Evolutionary conservation across 495 filamentous ascomycete species (phyloP).

Genomic region (Neurospora hispaniola): DNA sequence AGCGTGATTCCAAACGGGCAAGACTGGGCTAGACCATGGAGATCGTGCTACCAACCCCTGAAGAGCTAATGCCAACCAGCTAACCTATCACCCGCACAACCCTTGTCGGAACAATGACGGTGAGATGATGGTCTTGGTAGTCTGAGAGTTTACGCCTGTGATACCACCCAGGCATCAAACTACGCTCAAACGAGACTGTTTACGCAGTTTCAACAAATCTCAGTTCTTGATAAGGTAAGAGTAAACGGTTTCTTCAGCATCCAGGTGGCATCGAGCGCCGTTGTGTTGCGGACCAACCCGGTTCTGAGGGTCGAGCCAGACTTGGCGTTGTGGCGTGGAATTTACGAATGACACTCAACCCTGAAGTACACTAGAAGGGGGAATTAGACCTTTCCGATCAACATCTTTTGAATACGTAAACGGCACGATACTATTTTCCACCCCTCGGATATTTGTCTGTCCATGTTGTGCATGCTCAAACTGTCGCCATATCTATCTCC

Average conservation of each 20-base stretch:
- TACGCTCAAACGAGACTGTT: background rate
- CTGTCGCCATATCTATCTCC: background rate
- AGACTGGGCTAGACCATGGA: background rate
- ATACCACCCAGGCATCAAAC: background rate
- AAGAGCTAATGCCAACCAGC: background rate
- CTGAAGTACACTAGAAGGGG: background rate
- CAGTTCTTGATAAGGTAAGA: background rate
- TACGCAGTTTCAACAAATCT: background rate
- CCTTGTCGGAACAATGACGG: background rate
- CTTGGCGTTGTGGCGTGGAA: background rate
- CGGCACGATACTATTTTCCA: background rate
- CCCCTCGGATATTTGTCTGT: background rate
- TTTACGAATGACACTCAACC: background rate
- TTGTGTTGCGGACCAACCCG: background rate
- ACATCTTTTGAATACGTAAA: background rate
- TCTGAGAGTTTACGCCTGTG: background rate
- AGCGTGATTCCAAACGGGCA: background rate
- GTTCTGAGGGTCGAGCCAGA: background rate
- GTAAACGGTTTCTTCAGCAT: background rate
- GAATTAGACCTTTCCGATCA: conserved; percentile 1
- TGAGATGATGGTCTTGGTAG: background rate
- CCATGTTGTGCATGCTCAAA: background rate
- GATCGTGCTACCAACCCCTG: background rate
- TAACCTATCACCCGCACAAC: background rate
- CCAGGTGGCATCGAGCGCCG: background rate